A percentile compares a stretch with the other conserved stretches of the same genome.
Conservation (phyloP, 2,329 filamentous ascomycete species). For the Alternaria sp. region DNA sequence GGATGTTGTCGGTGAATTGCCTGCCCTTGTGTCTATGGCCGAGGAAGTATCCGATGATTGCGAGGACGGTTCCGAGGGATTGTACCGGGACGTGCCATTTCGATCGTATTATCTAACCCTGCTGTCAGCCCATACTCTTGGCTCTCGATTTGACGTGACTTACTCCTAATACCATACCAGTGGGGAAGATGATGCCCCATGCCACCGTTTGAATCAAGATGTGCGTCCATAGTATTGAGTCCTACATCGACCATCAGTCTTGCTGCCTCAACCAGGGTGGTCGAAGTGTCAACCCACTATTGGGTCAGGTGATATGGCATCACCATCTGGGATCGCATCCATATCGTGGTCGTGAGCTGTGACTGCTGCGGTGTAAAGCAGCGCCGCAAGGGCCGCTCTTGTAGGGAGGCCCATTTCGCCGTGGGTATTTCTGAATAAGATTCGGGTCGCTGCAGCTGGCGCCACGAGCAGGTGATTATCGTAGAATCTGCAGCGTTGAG, state of each 20-base stretch:
- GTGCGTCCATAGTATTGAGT: constrained; percentile 89
- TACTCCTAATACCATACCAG: constrained; percentile 94
- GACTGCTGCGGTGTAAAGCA: constrained; percentile 35
- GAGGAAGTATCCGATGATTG: constrained; percentile 85
- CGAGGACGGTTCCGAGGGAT: constrained; percentile 73
- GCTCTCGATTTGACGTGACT: constrained; percentile 38
- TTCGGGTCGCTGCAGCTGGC: not conserved
- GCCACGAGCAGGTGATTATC: constrained; percentile 8
- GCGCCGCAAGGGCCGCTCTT: constrained; percentile 22
- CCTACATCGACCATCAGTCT: constrained; percentile 52
- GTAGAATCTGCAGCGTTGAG: constrained; percentile 24
- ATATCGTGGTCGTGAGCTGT: constrained; percentile 51
- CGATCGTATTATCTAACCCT: constrained; percentile 76
- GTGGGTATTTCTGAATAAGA: not conserved
- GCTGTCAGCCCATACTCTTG: not conserved
- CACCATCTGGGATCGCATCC: constrained; percentile 48
- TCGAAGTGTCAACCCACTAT: constrained; percentile 34
- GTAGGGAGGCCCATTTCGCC: constrained; percentile 18
- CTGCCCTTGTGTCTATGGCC: constrained; percentile 90
- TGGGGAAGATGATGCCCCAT: constrained; percentile 90
- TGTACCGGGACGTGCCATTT: constrained; percentile 95
- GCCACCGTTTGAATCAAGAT: constrained; percentile 86
- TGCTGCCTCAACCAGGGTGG: not conserved
- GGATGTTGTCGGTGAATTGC: constrained; percentile 74
- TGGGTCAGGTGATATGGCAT: constrained; percentile 45